Conservation (phyloP, 139 green algal genomes). For the Chlorella sp. region DNA sequence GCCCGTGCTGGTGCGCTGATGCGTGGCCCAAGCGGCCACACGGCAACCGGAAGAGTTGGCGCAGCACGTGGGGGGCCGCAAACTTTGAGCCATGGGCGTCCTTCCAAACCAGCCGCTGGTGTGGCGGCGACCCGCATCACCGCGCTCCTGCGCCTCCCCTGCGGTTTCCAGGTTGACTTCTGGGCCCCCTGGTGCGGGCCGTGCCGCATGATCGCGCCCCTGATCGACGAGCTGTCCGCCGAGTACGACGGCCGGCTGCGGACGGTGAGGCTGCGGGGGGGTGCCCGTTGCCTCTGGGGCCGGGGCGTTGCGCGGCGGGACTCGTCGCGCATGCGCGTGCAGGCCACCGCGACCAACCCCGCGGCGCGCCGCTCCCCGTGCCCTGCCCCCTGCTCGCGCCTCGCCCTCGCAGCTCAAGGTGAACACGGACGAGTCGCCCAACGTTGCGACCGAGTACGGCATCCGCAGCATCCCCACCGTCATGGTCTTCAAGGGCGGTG, state of each 20-base stretch:
- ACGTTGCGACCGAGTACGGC: constrained; percentile 93
- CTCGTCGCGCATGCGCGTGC: no score
- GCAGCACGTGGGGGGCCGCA: no score
- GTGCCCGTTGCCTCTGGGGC: no score
- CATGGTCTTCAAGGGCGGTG: constrained; percentile 94
- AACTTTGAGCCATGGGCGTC: no score
- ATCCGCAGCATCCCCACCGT: constrained; percentile 97
- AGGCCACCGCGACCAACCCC: no score
- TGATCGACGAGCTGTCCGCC: constrained; percentile 85
- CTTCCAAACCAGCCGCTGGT: no score
- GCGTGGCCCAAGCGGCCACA: no score
- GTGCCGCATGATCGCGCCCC: constrained; percentile 93
- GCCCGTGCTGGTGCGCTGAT: constrained; percentile 20
- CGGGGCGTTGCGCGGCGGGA: no score
- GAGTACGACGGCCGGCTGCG: constrained; percentile 82
- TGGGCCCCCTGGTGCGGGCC: constrained; percentile 82
- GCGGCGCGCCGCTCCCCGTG: no score
- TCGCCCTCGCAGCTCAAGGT: constrained; percentile 82
- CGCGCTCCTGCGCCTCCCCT: not conserved
- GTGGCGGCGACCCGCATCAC: no score
- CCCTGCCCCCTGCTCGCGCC: no score
- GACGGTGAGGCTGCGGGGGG: constrained; percentile 45
- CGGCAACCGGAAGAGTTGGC: no score
- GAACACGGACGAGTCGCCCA: constrained; percentile 97
- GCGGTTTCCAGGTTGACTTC: constrained; percentile 95